Percentiles rank a stretch among this genome's conserved stretches.
Evolutionary conservation across 768 basidiomycete genomes (phyloP).

Genomic region (Tulasnella sp.): DNA sequence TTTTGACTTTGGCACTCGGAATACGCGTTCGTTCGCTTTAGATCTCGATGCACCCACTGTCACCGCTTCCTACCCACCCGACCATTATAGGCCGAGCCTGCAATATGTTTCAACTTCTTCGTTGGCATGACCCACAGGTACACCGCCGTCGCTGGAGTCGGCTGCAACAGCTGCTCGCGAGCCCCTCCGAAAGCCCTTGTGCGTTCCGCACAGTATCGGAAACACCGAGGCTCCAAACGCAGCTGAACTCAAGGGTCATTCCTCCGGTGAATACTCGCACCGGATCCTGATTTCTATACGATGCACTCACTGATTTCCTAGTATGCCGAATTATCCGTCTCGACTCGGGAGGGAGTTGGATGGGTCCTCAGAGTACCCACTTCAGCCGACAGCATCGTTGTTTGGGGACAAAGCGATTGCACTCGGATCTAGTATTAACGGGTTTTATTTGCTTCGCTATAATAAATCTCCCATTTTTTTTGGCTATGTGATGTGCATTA

Average conservation of each 20-base stretch:
- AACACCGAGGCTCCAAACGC: not conserved
- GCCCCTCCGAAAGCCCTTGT: not conserved
- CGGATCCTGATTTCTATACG: too few species aligned
- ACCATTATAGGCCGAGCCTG: not conserved
- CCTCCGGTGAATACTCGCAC: constrained; percentile 1
- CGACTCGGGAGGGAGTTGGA: too few species aligned
- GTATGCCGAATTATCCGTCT: too few species aligned
- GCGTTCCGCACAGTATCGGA: not conserved
- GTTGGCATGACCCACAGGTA: not conserved
- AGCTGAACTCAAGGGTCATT: not conserved
- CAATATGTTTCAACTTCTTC: not conserved
- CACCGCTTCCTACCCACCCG: not conserved
- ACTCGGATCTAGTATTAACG: too few species aligned
- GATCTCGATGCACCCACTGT: not conserved
- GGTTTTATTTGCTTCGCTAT: too few species aligned
- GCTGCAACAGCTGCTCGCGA: not conserved
- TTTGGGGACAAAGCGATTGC: too few species aligned
- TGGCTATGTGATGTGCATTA: too few species aligned
- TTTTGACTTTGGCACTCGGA: not conserved
- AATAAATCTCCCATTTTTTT: too few species aligned
- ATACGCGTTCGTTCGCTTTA: not conserved
- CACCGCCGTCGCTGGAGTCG: not conserved
- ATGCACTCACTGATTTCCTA: too few species aligned
- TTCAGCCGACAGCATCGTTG: too few species aligned
- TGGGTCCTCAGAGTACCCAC: too few species aligned